phyloP scores from a whole-genome alignment of 2,329 filamentous ascomycete species.

The Aspergillus melleus region DNA sequence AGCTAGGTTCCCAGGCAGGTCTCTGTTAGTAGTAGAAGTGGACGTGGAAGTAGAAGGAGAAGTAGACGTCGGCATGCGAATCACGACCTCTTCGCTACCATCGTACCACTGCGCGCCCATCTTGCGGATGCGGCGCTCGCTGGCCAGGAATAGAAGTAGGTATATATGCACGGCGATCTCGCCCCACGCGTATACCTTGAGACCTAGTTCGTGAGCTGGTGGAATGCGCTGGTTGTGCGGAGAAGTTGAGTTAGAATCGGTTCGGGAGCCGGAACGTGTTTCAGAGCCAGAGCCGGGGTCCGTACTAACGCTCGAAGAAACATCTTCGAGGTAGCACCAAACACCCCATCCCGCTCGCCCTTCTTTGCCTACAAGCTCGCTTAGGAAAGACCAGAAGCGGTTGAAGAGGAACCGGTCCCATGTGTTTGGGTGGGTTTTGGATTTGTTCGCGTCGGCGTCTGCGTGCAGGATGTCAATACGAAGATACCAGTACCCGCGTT shows the following conservation, averaged over 20 bases:
- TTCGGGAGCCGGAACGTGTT: neutral
- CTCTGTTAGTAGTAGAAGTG: too few relatives aligned
- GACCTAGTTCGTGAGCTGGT: constrained; percentile 28
- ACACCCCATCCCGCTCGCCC: constrained; percentile 49
- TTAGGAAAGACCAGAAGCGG: constrained; percentile 45
- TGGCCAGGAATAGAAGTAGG: constrained; percentile 71
- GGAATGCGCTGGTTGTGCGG: neutral
- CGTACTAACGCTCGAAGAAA: constrained; percentile 39
- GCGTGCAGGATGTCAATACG: constrained; percentile 54
- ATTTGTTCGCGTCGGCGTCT: neutral
- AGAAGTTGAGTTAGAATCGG: neutral
- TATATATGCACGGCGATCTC: constrained; percentile 71
- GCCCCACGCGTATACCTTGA: constrained; percentile 79
- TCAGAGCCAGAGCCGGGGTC: neutral
- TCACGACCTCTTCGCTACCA: constrained; percentile 56
- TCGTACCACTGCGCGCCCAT: constrained; percentile 67
- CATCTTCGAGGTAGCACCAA: constrained; percentile 41
- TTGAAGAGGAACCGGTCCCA: constrained; percentile 38
- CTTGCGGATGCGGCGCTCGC: constrained; percentile 60
- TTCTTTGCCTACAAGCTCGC: constrained; percentile 36
- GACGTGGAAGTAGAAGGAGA: neutral
- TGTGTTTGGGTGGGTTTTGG: constrained; percentile 2
- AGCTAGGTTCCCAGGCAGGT: neutral
- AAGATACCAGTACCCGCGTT: constrained; percentile 78
- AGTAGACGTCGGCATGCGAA: constrained; percentile 47